Conservation (phyloP, 1,139 yeast genomes). For the Pneumocystis wakefieldiae region DNA sequence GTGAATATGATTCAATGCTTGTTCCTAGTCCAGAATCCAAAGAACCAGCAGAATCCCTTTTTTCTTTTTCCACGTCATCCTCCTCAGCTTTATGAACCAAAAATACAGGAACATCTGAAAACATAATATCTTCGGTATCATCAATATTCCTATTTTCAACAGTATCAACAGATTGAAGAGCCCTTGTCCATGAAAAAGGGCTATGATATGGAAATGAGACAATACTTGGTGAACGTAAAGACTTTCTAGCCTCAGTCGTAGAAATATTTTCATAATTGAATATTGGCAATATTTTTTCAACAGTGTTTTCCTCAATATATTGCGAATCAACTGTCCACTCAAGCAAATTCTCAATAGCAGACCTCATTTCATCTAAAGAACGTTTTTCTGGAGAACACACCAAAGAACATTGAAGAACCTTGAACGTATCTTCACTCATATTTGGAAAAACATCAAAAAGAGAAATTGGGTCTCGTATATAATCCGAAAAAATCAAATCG, state of each 20-base stretch:
- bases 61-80: slow-evolving; percentile 11
- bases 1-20: slow-evolving; percentile 19
- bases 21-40: slow-evolving; percentile 18
- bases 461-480: slow-evolving; percentile 76
- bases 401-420: slow-evolving; percentile 60
- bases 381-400: slow-evolving; percentile 83
- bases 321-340: slow-evolving; percentile 80
- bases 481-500: slow-evolving; percentile 76
- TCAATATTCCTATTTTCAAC: not conserved
- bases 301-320: slow-evolving; percentile 34
- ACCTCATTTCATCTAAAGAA: slow-evolving; percentile 43
- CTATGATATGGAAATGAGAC: slow-evolving; percentile 1
- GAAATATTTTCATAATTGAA: slow-evolving; percentile 23
- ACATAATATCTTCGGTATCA: not conserved
- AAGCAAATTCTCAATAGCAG: slow-evolving; percentile 44
- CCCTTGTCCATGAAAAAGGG: slow-evolving; percentile 1
- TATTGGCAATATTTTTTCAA: slow-evolving; percentile 19
- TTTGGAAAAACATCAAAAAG: slow-evolving; percentile 83
- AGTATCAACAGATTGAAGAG: not conserved
- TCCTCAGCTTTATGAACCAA: slow-evolving; percentile 13
- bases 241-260: slow-evolving; percentile 24
- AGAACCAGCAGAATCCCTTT: not conserved
- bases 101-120: slow-evolving; percentile 14
- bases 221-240: slow-evolving; percentile 29
- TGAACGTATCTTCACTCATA: slow-evolving; percentile 74